Evolutionary conservation across 345 rosid genomes (phyloP).

Genomic region (Theobroma cacao): DNA sequence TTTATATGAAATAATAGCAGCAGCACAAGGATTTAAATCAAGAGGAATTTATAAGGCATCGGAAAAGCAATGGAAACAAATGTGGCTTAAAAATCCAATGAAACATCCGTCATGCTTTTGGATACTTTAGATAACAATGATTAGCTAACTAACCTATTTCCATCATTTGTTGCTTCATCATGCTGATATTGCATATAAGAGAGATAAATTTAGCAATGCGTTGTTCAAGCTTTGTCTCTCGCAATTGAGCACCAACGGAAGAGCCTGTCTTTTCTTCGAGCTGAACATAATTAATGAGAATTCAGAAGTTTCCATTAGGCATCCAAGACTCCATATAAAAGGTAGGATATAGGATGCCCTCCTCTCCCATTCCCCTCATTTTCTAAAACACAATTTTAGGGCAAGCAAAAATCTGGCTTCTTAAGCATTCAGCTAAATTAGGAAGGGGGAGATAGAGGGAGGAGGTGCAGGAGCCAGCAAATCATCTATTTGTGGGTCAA

Average conservation of each 20-base stretch:
- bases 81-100: neutral
- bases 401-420: conserved; percentile 3
- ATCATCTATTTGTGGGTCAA: neutral
- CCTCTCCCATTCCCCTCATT: conserved; percentile 4
- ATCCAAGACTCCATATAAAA: conserved; percentile 1
- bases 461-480: neutral
- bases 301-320: conserved; percentile 10
- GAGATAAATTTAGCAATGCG: conserved; percentile 73
- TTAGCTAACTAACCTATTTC: conserved; percentile 64
- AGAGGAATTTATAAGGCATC: neutral
- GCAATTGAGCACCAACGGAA: conserved; percentile 46
- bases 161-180: conserved; percentile 95
- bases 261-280: conserved; percentile 31
- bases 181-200: conserved; percentile 80
- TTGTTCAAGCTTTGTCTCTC: conserved; percentile 64
- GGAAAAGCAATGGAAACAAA: conserved; percentile 4
- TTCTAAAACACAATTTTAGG: neutral
- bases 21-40: neutral
- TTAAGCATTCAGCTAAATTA: neutral
- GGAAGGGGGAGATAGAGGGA: neutral
- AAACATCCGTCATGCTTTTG: neutral
- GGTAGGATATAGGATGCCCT: neutral
- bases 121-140: conserved; percentile 8
- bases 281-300: conserved; percentile 31
- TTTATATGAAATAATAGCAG: neutral